phyloP scores from a whole-genome alignment of 23 red algal genomes.

The Agarophyton chilense region DNA sequence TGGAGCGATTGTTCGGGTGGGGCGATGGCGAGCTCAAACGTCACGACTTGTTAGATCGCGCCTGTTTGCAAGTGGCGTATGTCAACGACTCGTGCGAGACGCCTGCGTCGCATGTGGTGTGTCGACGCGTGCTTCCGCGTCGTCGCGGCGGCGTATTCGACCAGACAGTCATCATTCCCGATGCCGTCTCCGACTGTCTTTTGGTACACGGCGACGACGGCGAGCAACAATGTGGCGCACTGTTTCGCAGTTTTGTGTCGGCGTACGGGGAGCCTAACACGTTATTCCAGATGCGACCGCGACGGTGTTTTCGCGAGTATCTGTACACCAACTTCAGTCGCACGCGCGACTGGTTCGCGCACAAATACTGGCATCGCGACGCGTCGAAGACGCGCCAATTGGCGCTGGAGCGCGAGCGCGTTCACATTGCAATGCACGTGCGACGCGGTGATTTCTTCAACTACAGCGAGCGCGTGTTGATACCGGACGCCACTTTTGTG shows the following conservation, averaged over 20 bases:
- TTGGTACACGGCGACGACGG: neutral
- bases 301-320: slow-evolving; percentile 28
- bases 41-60: neutral
- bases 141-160: slow-evolving; percentile 15
- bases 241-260: slow-evolving; percentile 18
- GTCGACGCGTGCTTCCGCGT: neutral
- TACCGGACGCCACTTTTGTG: slow-evolving; percentile 34
- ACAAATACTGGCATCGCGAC: slow-evolving; percentile 29
- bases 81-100: slow-evolving; percentile 42
- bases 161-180: slow-evolving; percentile 46
- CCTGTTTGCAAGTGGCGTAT: neutral
- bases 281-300: slow-evolving; percentile 48
- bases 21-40: slow-evolving; percentile 15
- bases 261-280: slow-evolving; percentile 48
- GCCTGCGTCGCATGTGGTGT: slow-evolving; percentile 7
- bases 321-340: slow-evolving; percentile 22
- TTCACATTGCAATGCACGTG: slow-evolving; percentile 54
- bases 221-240: neutral
- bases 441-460: slow-evolving; percentile 58
- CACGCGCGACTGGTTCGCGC: slow-evolving; percentile 32
- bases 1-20: slow-evolving; percentile 62
- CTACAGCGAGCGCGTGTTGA: slow-evolving; percentile 18
- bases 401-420: neutral
- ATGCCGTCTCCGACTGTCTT: neutral
- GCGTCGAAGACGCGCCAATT: neutral